Evolutionary conservation across 2,329 filamentous ascomycete species (phyloP), one percentile per base, ranked within the genome.

Genomic region (Sporothrix brunneoviolacea): DNA sequence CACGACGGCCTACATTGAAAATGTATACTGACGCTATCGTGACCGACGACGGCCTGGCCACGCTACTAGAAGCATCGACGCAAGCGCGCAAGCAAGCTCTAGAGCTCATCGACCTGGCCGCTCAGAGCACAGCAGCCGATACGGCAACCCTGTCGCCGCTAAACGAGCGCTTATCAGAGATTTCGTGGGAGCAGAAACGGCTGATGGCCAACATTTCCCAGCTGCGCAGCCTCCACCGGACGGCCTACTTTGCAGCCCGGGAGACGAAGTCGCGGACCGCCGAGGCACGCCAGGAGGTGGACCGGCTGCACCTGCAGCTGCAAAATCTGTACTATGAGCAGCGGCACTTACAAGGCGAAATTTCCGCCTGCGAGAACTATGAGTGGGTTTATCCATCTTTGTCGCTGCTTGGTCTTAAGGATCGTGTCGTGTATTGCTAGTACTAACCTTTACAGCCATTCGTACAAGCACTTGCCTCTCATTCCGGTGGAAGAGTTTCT

Each of bases 261-360:
- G 82, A 89, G 59, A 95, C 91, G 13, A 97, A 97, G 66, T 76
- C 86, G 48, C 75, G 82, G 59, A 97, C 93, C 1, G 86, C 88
- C 27, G 89, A 95, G 66, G 87, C 86, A 43, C 82, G 91, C 43
- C 87, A 91, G 61, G 89, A 95, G 68, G 89, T 97, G 57, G 93
- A 98, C 65, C 82, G 84, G 44, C 75, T 98, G 54, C 91, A 97
- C 64, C 76, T 98, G 33, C 88, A 95, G 63, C 76, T 98, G 50
- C 91, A 97, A 68, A 98, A 98, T 63, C 72, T 98, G 8, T 94
- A 93, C 66, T 98, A 98, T 64, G 91, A 98, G 68, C 91, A 97
- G 70, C 77, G 88, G 49, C 90, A 96, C 67, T 72, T 98, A 49
- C 82, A 87, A 57, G 88, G 88, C 43, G 93, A 98, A 69, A 97